Conservation (phyloP, 2,329 filamentous ascomycete species). For the Fusarium heterosporum region DNA sequence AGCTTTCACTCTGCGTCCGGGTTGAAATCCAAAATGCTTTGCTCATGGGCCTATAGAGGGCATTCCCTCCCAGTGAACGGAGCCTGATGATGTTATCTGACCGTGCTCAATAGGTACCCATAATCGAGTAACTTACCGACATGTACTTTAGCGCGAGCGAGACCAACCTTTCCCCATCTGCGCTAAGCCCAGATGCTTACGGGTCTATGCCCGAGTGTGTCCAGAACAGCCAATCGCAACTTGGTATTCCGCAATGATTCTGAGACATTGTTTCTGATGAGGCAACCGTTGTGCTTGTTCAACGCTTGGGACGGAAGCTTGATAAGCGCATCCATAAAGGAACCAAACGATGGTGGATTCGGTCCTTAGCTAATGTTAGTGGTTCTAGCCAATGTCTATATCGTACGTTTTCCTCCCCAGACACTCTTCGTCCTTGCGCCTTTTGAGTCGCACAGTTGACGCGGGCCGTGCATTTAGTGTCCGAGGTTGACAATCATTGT, state of each 20-base stretch:
- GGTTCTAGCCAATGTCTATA: conserved; percentile 14
- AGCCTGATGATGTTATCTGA: conserved; percentile 20
- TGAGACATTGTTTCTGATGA: conserved; percentile 42
- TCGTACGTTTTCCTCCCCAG: conserved; percentile 34
- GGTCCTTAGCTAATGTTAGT: conserved; percentile 18
- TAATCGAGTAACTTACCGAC: conserved; percentile 11
- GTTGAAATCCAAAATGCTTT: neutral
- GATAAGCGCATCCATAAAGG: conserved; percentile 27
- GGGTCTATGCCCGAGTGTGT: conserved; percentile 15
- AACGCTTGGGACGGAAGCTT: conserved; percentile 28
- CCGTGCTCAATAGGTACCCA: conserved; percentile 2
- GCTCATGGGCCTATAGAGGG: neutral
- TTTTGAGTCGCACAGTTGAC: conserved; percentile 15
- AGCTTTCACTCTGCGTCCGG: neutral
- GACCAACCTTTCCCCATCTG: conserved; percentile 31
- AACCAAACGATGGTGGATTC: conserved; percentile 24
- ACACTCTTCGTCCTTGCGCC: conserved; percentile 7
- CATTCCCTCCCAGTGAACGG: conserved; percentile 11
- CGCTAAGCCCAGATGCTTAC: conserved; percentile 29
- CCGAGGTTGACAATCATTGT: conserved; percentile 6
- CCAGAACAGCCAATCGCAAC: conserved; percentile 31
- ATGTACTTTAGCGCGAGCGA: conserved; percentile 1
- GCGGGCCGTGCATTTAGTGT: conserved; percentile 26
- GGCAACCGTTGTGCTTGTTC: conserved; percentile 37
- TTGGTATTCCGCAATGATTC: conserved; percentile 13